These are phyloP conservation scores for Sporothrix schenckii DNA, from an alignment of 2,329 filamentous ascomycete genomes.

Conservation along the genomic window DNA sequence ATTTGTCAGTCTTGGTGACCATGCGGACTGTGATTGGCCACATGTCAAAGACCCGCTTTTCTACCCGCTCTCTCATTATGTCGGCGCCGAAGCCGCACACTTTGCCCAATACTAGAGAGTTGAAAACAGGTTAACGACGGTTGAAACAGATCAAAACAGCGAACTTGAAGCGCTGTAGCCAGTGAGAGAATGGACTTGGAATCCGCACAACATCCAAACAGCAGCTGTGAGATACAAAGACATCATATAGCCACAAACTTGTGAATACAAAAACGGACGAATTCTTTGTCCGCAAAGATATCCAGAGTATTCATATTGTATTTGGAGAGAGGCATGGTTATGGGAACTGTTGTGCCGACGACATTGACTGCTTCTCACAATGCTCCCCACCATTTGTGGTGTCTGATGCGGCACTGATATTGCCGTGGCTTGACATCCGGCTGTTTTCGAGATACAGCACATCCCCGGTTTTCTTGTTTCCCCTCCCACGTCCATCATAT, in stretches of 20 bases:
- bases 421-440: neutral
- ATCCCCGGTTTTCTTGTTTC: neutral
- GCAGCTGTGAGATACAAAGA: neutral
- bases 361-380: no score
- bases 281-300: neutral
- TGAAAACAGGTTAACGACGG: neutral
- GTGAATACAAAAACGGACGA: neutral
- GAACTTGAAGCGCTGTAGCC: neutral
- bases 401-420: neutral
- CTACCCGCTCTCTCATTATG: conserved; percentile 17
- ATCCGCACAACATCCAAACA: neutral
- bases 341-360: no score
- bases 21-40: conserved; percentile 17
- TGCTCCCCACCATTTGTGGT: no score
- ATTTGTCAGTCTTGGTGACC: neutral
- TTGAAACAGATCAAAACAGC: neutral
- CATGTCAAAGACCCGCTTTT: conserved; percentile 4
- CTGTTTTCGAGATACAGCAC: neutral
- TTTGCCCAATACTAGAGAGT: conserved; percentile 1
- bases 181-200: neutral
- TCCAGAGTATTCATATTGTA: no score
- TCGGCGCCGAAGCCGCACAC: conserved; percentile 30
- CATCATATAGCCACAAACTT: neutral
- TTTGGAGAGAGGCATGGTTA: no score
- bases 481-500: neutral